phyloP scores from a whole-genome alignment of 495 filamentous ascomycete species.

The Corynascus novoguineensis region DNA sequence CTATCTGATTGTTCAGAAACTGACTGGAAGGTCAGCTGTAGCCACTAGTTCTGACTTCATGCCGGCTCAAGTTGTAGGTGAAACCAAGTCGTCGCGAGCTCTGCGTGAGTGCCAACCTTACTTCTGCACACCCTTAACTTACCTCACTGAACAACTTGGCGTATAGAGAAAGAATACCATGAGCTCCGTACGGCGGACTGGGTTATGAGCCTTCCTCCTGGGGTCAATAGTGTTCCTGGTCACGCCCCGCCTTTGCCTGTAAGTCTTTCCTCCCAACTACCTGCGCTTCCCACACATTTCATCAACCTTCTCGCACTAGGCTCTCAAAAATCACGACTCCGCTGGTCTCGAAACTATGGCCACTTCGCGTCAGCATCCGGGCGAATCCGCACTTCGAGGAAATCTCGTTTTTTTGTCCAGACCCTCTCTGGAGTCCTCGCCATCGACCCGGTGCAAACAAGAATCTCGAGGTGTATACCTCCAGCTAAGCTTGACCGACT shows the following conservation, averaged over 20 bases:
- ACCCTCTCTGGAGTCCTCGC: slow-evolving; percentile 11
- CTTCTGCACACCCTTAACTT: background rate
- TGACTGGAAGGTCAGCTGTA: background rate
- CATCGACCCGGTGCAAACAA: slow-evolving; percentile 8
- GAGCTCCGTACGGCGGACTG: background rate
- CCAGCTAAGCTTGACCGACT: slow-evolving; percentile 27
- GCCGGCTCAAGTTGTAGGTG: background rate
- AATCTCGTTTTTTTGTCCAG: slow-evolving; percentile 24
- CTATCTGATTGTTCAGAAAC: background rate
- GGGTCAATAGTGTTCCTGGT: background rate
- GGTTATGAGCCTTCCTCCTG: background rate
- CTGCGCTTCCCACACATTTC: background rate
- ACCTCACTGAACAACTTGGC: background rate
- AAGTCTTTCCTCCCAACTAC: background rate
- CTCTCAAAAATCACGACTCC: background rate
- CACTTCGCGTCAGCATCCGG: background rate
- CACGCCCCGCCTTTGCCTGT: background rate
- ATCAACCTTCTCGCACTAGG: background rate
- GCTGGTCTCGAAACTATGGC: background rate
- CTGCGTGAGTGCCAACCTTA: background rate
- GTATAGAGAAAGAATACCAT: slow-evolving; percentile 1
- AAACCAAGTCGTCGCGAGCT: background rate
- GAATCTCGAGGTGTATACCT: slow-evolving; percentile 10
- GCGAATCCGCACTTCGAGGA: slow-evolving; percentile 21
- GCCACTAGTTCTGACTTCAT: background rate